These are phyloP conservation scores for Aureobasidium sp. DNA, from an alignment of 2,329 filamentous ascomycete genomes.

Conservation along the genomic window DNA sequence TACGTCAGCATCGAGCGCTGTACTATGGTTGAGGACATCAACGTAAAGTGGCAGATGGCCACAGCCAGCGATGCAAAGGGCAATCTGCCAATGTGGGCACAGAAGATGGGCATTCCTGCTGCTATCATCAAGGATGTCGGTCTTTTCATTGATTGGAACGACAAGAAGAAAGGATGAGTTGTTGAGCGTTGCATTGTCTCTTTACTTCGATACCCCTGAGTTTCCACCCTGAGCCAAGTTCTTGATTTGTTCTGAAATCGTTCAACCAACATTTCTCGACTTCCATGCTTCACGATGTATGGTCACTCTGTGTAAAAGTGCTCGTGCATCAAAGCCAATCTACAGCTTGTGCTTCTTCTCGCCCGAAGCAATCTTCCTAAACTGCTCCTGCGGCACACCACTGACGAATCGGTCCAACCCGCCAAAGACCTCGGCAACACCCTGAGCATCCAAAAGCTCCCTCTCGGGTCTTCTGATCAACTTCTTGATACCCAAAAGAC, in stretches of 20 bases:
- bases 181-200: neutral
- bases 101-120: constrained; percentile 56
- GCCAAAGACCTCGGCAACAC: constrained; percentile 76
- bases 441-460: constrained; percentile 67
- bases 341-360: constrained; percentile 93
- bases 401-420: constrained; percentile 73
- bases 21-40: constrained; percentile 35
- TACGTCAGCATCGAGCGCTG: constrained; percentile 63
- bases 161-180: constrained; percentile 20
- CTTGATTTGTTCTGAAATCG: neutral
- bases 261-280: neutral
- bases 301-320: neutral
- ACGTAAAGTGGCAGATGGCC: constrained; percentile 70
- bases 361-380: constrained; percentile 73
- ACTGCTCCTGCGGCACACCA: constrained; percentile 83
- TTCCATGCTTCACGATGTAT: neutral
- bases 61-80: constrained; percentile 67
- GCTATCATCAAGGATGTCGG: constrained; percentile 65
- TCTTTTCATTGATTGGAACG: constrained; percentile 57
- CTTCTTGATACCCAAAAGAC: constrained; percentile 76
- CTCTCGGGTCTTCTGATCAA: constrained; percentile 68
- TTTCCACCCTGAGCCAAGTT: neutral
- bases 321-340: neutral
- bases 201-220: constrained; percentile 7
- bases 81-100: constrained; percentile 57